Conservation (phyloP, 768 basidiomycete species). For the Mycena vitilis region DNA sequence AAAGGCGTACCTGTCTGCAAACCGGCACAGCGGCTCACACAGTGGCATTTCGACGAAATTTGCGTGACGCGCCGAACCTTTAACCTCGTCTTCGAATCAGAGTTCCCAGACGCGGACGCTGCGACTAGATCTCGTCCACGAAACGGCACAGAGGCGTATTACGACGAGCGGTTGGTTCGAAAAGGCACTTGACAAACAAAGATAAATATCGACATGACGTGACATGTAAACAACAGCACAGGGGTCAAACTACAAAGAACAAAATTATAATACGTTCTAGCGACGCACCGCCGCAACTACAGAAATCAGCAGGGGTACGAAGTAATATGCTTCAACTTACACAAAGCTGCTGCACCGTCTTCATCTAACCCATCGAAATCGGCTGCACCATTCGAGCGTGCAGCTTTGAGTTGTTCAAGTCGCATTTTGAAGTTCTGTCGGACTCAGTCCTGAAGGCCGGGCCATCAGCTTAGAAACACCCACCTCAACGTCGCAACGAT, state of each 20-base stretch:
- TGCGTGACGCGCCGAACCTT: no score
- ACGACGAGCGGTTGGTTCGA: conserved; percentile 26
- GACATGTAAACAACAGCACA: neutral
- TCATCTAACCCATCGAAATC: conserved; percentile 5
- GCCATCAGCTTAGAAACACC: neutral
- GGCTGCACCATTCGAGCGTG: neutral
- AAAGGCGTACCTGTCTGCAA: conserved; percentile 73
- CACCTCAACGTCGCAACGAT: conserved; percentile 31
- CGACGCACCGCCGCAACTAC: neutral
- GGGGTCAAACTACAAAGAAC: neutral
- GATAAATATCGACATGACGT: neutral
- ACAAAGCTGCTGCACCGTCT: neutral
- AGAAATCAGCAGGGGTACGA: no score
- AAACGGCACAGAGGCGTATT: conserved; percentile 1
- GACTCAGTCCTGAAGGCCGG: neutral
- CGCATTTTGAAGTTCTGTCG: conserved; percentile 20
- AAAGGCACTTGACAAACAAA: neutral
- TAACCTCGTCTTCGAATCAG: conserved; percentile 45
- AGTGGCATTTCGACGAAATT: conserved; percentile 41
- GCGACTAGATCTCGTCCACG: no score
- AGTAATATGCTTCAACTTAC: no score
- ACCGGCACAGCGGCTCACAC: conserved; percentile 85
- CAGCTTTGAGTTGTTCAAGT: neutral
- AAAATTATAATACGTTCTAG: neutral
- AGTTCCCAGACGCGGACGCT: no score